Evolutionary conservation across 1,284 basidiomycete species (phyloP), one percentile per base, ranked within the genome.

Genomic region (Schizophyllum amplum): DNA sequence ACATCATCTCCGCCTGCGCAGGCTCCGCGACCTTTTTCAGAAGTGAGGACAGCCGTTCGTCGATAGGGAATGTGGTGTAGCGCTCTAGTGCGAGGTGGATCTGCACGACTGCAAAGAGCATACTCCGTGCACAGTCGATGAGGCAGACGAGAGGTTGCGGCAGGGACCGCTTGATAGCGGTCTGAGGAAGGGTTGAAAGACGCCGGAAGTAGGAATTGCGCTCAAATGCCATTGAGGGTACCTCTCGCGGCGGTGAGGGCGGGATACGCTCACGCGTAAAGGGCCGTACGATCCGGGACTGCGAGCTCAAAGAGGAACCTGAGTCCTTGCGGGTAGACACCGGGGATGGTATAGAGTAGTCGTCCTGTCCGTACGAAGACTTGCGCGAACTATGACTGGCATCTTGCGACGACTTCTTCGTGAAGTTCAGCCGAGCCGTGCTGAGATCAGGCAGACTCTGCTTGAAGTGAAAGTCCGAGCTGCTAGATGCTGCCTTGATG

Each of bases 181-280:
- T 58, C 0, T 78, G 72, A 0, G 91, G 90, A 3, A 96, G 74
- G 49, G 87, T 86, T 3, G 87, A 87, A 17, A 96, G 75, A 20
- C 95, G 85, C 25, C 90, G 86, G 73, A 99, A 99, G 71, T 99
- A 99, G 9, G 91, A 91, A 68, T 94, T 92, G 26, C 92, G 84
- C 67, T 95, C 93, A 23, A 82, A 82, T 56, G 90, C 85, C 66
- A 90, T 81, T 11, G 48, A 78, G 47, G 80, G 79, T 3, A 76
- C 73, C 0, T 74, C 69, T 53, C 71, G 69, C 47, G 61, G 57
- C 54, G 65, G 60, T 47, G 60, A 61, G 57, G 65, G 55, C 23
- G 63, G 63, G 4, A 61, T 61, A 21, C 65, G 61, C n/a, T 76
- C 77, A 26, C 73, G 72, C 5, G 67, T 60, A 42, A 67, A 69